A percentile compares a stretch with the other conserved stretches of the same genome.
These are phyloP conservation scores for Colletotrichum zoysiae DNA, from an alignment of 2,329 filamentous ascomycete genomes.

Conservation along the genomic window DNA sequence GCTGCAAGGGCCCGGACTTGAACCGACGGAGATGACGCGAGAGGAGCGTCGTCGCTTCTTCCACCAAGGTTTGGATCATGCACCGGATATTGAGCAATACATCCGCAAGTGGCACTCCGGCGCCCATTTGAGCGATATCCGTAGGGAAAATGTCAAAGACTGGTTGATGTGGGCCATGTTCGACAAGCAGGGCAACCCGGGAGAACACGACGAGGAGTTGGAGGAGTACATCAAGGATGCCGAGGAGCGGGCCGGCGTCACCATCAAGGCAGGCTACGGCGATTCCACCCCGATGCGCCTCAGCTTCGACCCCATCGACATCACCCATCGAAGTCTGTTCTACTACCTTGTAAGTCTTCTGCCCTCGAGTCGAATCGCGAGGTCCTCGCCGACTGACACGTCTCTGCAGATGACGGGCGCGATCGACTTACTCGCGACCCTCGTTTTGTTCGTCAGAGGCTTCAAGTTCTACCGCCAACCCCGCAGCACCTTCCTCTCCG, in stretches of 20 bases:
- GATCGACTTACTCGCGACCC: constrained; percentile 65
- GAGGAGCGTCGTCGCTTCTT: constrained; percentile 69
- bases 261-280: constrained; percentile 67
- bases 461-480: constrained; percentile 64
- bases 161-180: constrained; percentile 78
- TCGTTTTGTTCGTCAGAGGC: constrained; percentile 59
- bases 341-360: constrained; percentile 67
- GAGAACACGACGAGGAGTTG: constrained; percentile 56
- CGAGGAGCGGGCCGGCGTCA: constrained; percentile 64
- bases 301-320: constrained; percentile 73
- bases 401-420: constrained; percentile 32
- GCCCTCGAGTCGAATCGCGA: constrained; percentile 46
- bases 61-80: constrained; percentile 64
- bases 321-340: constrained; percentile 70
- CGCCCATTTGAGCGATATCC: constrained; percentile 67
- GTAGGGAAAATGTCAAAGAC: constrained; percentile 74
- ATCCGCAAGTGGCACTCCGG: constrained; percentile 76
- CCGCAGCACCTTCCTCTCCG: constrained; percentile 52
- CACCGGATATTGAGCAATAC: constrained; percentile 68
- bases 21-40: constrained; percentile 57
- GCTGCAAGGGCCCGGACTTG: constrained; percentile 53
- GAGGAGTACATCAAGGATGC: constrained; percentile 63
- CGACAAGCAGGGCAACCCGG: constrained; percentile 58
- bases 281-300: constrained; percentile 69
- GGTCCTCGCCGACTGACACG: constrained; percentile 44